A percentile compares a stretch with the other conserved stretches of the same genome.
Evolutionary conservation across 2,329 filamentous ascomycete species (phyloP).

Genomic region (Aspergillus floridensis): DNA sequence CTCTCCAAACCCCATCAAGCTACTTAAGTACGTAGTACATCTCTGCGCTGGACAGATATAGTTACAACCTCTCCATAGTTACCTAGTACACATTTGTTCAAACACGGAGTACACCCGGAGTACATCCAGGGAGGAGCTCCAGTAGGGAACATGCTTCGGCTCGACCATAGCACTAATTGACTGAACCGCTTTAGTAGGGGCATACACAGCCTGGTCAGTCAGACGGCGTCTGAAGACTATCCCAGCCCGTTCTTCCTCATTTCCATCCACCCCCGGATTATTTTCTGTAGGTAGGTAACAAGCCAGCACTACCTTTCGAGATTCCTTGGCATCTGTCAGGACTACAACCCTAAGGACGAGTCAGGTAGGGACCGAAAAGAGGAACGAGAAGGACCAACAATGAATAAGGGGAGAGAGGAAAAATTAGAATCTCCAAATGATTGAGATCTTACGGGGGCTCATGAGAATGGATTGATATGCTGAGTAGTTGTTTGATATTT

Average conservation of each 20-base stretch:
- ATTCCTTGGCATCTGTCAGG: constrained; percentile 29
- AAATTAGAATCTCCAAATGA: background rate
- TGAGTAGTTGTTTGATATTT: background rate
- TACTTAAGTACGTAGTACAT: background rate
- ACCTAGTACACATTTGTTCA: background rate
- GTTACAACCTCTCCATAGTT: background rate
- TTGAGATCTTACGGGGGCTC: background rate
- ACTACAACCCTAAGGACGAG: constrained; percentile 22
- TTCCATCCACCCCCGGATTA: constrained; percentile 3
- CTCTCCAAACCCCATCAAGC: constrained; percentile 1
- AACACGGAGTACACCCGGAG: constrained; percentile 1
- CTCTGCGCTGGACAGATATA: background rate
- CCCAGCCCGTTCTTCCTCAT: no score
- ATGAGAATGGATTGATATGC: background rate
- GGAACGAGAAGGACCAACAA: background rate
- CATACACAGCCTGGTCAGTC: no score
- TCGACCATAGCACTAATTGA: background rate
- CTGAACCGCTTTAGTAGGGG: background rate
- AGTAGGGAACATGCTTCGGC: background rate
- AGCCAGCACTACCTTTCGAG: constrained; percentile 13
- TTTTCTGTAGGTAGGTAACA: background rate
- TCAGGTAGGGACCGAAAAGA: constrained; percentile 1
- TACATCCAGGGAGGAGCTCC: constrained; percentile 7
- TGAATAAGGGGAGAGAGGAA: background rate
- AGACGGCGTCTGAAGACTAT: no score